Evolutionary conservation across 768 basidiomycete species (phyloP).

Genomic region (Macrocybe gigantea): DNA sequence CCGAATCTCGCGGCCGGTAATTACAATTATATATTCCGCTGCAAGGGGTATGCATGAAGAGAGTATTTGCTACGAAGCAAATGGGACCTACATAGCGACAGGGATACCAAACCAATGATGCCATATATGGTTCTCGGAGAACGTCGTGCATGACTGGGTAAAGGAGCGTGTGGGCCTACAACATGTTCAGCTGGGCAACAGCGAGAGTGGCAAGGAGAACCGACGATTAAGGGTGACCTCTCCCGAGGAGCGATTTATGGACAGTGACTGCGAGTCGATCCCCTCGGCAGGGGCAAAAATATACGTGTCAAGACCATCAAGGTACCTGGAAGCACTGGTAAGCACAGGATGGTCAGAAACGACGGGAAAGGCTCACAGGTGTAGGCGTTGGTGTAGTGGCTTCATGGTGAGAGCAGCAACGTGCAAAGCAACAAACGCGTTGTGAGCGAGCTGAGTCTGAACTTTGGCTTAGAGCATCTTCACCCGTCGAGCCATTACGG

Average conservation of each 20-base stretch:
- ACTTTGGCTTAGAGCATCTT: slow-evolving; percentile 15
- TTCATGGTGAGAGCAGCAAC: slow-evolving; percentile 43
- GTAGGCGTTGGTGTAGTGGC: slow-evolving; percentile 66
- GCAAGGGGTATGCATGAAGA: not conserved
- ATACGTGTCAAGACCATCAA: slow-evolving; percentile 67
- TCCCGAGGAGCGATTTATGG: slow-evolving; percentile 68
- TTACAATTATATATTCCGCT: slow-evolving; percentile 93
- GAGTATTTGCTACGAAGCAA: not conserved
- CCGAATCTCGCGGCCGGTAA: slow-evolving; percentile 76
- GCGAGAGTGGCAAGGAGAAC: slow-evolving; percentile 13
- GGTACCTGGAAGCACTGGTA: slow-evolving; percentile 42
- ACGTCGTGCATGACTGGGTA: slow-evolving; percentile 51
- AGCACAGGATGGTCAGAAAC: slow-evolving; percentile 5
- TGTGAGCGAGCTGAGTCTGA: slow-evolving; percentile 34
- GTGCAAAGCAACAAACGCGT: slow-evolving; percentile 18
- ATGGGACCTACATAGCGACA: slow-evolving; percentile 52
- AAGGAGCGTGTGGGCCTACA: slow-evolving; percentile 46
- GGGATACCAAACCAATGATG: slow-evolving; percentile 70
- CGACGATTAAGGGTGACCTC: slow-evolving; percentile 67
- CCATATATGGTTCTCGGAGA: slow-evolving; percentile 67
- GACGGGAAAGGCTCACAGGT: slow-evolving; percentile 41
- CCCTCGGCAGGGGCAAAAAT: slow-evolving; percentile 65
- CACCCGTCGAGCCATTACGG: slow-evolving; percentile 15
- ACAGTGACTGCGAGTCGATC: slow-evolving; percentile 57
- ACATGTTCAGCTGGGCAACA: slow-evolving; percentile 3